Base-by-base conservation (phyloP, 495 filamentous ascomycete species). In the Annulohypoxylon stygium region DNA sequence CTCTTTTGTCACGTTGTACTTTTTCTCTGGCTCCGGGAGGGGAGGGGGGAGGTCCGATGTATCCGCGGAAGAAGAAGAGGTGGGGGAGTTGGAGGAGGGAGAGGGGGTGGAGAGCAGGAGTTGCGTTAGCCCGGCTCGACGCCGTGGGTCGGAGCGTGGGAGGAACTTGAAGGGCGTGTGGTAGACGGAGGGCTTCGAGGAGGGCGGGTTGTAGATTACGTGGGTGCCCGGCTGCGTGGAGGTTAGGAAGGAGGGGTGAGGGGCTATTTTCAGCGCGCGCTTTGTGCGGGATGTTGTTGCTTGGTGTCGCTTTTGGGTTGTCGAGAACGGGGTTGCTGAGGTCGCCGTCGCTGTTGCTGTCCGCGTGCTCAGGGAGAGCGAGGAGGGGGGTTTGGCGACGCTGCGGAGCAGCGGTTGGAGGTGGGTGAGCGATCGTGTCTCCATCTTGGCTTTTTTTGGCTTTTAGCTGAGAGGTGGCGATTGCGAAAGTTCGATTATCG, bases 201-300 rank as follows among this genome's bases (percentile, higher is more conserved):
- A 91, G 6, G 96, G 96, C 47, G 96, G 96, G 83, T 98, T 98
- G 90, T 91, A 95, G 82, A 99, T 90, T 79, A 98, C 93, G 74
- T 93, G 87, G 65, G 81, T 75, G 47, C 55, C 57, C 47, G 61
- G 4, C 2, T 14, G 37, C 12, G 61, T 45, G 26, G 83, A 76
- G 18, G 81, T 72, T 60, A 87, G 83, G 82, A 93, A 95, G 61
- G 92, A 91, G 10, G 88, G 84, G 81, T 94, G 90, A 26, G 91
- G 91, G 63, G 90, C 88, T 73, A 94, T 86, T 69, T 89, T 88
- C 69, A 95, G 88, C 11, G 89, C 87, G 81, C 90, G 89, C 80
- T 89, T 91, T 48, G 89, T 91, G 36, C 93, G 91, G 47, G 88
- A 83, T 45, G 89, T 86, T 39, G 91, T 88, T 63, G 92, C 93